Base-by-base conservation (phyloP, 306 rosid genomes). In the Abrus precatorius region DNA sequence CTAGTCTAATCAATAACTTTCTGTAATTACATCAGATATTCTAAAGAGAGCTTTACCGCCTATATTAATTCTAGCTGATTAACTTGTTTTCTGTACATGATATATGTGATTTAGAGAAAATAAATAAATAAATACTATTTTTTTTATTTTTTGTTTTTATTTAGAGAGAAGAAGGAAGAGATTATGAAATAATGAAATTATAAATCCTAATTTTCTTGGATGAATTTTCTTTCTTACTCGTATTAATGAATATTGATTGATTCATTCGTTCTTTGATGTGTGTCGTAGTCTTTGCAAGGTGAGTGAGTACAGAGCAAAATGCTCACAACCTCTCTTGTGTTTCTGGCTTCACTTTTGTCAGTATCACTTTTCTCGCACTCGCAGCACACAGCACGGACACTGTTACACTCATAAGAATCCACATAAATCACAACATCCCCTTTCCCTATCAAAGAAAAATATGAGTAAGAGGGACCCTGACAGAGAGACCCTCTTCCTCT, bases 181-280 rank as follows among this genome's bases (percentile, higher is more conserved):
- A 77, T 28, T 32, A 3, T 61, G 48, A 77, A 36, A 72, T 72
- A 56, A 67, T 73, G 68, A 72, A 72, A 67, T 73, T 44, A 78
- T 82, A 50, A 3, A 61, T 9, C 92, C 90, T 87, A 83, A 79
- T 69, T 77, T 82, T 71, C 87, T 76, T 77, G 83, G 86, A 90
- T 75, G 78, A 44, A 38, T 11, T 76, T 6, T 66, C 7, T 63
- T 11, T 76, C 47, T 28, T 4, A 53, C 11, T 44, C 13, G 5
- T 72, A 28, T 47, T 74, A 12, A 65, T 70, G 59, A 71, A 69
- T 10, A 60, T 44, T 69, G 3, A 72, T 14, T 67, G 6, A 76
- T 49, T 11, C 10, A 56, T 36, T 36, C 3, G 40, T 36, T 36
- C 3, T 36, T 2, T 36, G 4, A 36, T 78, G 76, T 34, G 79